Base-by-base conservation (phyloP, 2,329 filamentous ascomycete genomes). In the Claviceps arundinis region DNA sequence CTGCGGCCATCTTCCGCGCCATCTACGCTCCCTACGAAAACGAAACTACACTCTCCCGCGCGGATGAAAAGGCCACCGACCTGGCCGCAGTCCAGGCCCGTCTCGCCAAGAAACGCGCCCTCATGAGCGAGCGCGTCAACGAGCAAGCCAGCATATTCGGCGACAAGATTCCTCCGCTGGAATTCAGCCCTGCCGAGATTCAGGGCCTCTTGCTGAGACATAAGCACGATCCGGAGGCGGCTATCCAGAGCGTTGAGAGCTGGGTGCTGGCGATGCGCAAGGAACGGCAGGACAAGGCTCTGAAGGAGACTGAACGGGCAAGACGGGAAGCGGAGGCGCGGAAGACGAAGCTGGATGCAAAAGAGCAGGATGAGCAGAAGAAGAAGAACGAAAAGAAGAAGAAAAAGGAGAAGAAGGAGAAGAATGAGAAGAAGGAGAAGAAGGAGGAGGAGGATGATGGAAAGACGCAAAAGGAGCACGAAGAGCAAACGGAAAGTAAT, bases 101-200 rank as follows among this genome's bases (percentile, higher is more conserved):
- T 48, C 43, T 47, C 11, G 64, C 59, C 16, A 62, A 63, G 56
- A 59, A 60, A 45, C 65, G 63, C 13, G 62, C 60, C 1, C 66
- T 66, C 50, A 67, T 68, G 13, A 62, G 68, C 4, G 65, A 69
- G 22, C 62, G 59, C n/a, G 63, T 81, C n/a, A 64, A 70, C 16
- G 57, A 56, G 3, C 65, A 80, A n/a, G 74, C 78, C 1, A 51
- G 61, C 13, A 58, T 70, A 50, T 82, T 82, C 53, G 70, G 73
- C 1, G 59, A 65, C 9, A 68, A 67, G 60, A 68, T 82, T n/a
- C 79, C 79, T 0, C 68, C 69, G 30, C 66, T 72, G 44, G 72
- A 79, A 60, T 82, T 82, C 60, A 78, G 74, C 50, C 79, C 78
- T 0, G 79, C 79, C 5, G 78, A 82, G 64, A 70, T 82, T 5